Base-by-base conservation (phyloP, 2,329 filamentous ascomycete genomes). In the Fusarium clavum region DNA sequence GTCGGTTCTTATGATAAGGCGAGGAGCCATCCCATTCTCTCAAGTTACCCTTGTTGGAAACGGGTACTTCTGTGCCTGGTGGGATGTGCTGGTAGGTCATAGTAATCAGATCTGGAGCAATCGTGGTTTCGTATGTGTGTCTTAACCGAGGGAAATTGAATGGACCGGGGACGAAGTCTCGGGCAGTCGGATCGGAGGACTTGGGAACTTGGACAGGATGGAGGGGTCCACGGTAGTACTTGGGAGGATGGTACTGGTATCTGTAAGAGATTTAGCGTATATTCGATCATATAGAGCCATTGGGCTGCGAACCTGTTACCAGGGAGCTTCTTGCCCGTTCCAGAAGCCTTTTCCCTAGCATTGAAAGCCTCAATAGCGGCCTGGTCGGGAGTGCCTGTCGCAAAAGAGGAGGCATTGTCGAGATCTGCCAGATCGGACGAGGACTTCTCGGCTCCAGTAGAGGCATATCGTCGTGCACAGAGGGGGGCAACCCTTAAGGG, bases 241-340 rank as follows among this genome's bases (percentile, higher is more conserved):
- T 96, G 69, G 96, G 96, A 53, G 95, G 91, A 71, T 94, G 94
- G 81, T 92, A 98, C 82, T 97, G 93, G 83, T 98, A 99, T 86
- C 95, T 97, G 67, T 58, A n/a, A 12, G 41, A 44, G 65, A 48
- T 34, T 73, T 57, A 72, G 53, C 54, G 40, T 46, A 44, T 55
- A 16, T 43, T 57, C 32, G 24, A 18, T 49, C 8, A 24, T 6
- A 9, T 14, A 25, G 22, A 54, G 44, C 24, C 27, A 49, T 54
- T 51, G 46, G 27, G 32, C 16, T 38, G 71, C 79, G 71, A 76
- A 84, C 87, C 84, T 79, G 76, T 83, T 82, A 67, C 86, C 81
- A 24, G 83, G 82, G 73, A 87, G 78, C 67, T 79, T 75, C 69
- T 74, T 73, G 55, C 80, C 77, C 70, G 81, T 79, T 54, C 80